These are phyloP conservation scores for Coniochaeta sp. DNA, from an alignment of 2,329 filamentous ascomycete species.

Conservation along the genomic window DNA sequence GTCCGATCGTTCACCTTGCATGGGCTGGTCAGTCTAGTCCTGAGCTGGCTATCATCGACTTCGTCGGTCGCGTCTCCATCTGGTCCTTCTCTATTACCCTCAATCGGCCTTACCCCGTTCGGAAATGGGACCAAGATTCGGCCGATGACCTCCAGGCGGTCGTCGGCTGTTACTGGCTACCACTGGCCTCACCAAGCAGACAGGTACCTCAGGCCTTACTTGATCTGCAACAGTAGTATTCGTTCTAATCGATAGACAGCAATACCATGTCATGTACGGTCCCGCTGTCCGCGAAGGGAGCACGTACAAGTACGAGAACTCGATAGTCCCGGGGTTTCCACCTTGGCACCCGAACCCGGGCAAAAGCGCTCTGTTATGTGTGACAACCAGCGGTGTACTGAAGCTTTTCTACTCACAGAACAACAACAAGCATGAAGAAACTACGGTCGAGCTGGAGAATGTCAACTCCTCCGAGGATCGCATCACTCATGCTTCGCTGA, in stretches of 20 bases:
- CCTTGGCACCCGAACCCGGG: conserved; percentile 65
- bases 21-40: conserved; percentile 68
- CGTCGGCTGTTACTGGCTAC: conserved; percentile 82
- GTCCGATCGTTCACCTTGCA: conserved; percentile 68
- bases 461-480: conserved; percentile 64
- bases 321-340: conserved; percentile 56
- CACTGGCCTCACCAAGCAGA: conserved; percentile 41
- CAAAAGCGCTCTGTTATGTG: conserved; percentile 68
- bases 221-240: neutral
- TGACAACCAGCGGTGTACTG: conserved; percentile 67
- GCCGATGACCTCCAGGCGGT: conserved; percentile 69
- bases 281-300: conserved; percentile 56
- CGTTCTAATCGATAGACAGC: conserved; percentile 4
- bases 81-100: conserved; percentile 64
- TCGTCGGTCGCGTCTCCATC: conserved; percentile 68
- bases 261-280: conserved; percentile 45
- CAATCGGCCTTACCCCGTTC: conserved; percentile 59
- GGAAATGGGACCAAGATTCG: conserved; percentile 58
- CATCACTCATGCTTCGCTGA: conserved; percentile 72
- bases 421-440: conserved; percentile 64
- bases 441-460: conserved; percentile 65
- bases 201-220: conserved; percentile 22
- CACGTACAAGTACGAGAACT: conserved; percentile 63
- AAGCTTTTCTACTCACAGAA: conserved; percentile 72
- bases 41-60: conserved; percentile 79